phyloP scores from a whole-genome alignment of 2,329 filamentous ascomycete species.

The Celoporthe dispersa region DNA sequence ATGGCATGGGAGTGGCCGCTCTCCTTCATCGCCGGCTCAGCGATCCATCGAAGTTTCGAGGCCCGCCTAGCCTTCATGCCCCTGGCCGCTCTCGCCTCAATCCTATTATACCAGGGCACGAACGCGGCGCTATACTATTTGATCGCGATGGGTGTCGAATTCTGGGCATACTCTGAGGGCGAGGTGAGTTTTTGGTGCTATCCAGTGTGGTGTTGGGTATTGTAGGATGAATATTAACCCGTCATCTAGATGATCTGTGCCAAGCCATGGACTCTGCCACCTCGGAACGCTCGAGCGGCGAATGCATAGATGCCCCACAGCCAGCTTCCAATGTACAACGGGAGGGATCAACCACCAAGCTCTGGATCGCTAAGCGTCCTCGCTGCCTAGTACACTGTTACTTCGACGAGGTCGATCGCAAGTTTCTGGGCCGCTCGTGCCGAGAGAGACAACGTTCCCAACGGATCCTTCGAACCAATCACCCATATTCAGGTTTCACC shows the following conservation, averaged over 20 bases:
- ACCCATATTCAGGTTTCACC: neutral
- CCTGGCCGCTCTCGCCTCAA: conserved; percentile 72
- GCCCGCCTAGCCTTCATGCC: conserved; percentile 82
- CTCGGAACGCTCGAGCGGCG: conserved; percentile 45
- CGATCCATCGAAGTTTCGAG: conserved; percentile 86
- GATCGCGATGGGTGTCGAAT: conserved; percentile 84
- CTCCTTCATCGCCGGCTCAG: conserved; percentile 72
- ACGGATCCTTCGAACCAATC: neutral
- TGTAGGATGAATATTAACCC: conserved; percentile 16
- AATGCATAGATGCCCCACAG: conserved; percentile 15
- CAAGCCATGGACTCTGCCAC: conserved; percentile 72
- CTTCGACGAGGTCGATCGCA: neutral
- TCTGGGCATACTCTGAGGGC: conserved; percentile 96
- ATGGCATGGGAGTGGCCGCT: conserved; percentile 93
- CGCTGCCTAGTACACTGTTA: neutral
- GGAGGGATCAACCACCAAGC: neutral
- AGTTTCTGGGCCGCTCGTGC: neutral
- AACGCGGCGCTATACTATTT: conserved; percentile 93
- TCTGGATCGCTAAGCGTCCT: neutral
- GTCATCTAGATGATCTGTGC: conserved; percentile 64
- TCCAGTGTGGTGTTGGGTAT: neutral
- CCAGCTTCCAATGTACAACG: neutral
- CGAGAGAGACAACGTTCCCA: neutral
- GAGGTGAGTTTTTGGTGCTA: conserved; percentile 67
- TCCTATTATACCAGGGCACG: conserved; percentile 88